phyloP scores from a whole-genome alignment of 2,329 filamentous ascomycete genomes.

The Penicillium paneum region DNA sequence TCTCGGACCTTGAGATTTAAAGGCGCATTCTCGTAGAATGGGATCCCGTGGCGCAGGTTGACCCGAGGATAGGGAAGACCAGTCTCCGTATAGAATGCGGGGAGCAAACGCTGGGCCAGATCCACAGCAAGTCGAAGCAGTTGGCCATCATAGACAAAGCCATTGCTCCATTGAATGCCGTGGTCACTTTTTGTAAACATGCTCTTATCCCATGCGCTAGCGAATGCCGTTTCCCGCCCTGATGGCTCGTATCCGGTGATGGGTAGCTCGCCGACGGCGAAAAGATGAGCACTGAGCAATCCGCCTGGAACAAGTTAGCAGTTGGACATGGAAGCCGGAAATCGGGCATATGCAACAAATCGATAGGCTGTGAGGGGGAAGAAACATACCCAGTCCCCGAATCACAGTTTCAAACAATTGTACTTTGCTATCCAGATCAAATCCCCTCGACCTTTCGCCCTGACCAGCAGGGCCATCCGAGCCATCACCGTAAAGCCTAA shows the following conservation, averaged over 20 bases:
- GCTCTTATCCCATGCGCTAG: constrained; percentile 42
- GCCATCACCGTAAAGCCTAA: constrained; percentile 84
- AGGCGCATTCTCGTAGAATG: constrained; percentile 86
- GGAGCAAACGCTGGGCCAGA: constrained; percentile 76
- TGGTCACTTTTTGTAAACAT: constrained; percentile 18
- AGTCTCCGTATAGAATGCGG: constrained; percentile 86
- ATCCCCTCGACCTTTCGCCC: constrained; percentile 72
- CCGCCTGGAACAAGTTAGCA: constrained; percentile 55
- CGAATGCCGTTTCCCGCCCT: constrained; percentile 36
- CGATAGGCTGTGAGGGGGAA: background rate
- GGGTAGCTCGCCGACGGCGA: constrained; percentile 84
- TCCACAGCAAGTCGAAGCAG: constrained; percentile 85
- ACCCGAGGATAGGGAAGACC: constrained; percentile 93
- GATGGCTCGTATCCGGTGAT: constrained; percentile 71
- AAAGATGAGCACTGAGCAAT: constrained; percentile 86
- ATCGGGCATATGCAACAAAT: background rate
- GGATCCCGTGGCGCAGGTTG: constrained; percentile 84
- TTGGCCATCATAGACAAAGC: constrained; percentile 83
- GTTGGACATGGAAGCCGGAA: background rate
- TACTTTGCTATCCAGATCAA: constrained; percentile 95
- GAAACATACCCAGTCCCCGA: constrained; percentile 58
- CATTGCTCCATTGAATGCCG: constrained; percentile 68
- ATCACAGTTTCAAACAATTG: constrained; percentile 99
- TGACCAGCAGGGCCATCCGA: constrained; percentile 63
- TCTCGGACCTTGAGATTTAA: constrained; percentile 55